A percentile compares a stretch with the other conserved stretches of the same genome.
Conservation (phyloP, 2,329 filamentous ascomycete species). For the Ceratocystis cacaofunesta region DNA sequence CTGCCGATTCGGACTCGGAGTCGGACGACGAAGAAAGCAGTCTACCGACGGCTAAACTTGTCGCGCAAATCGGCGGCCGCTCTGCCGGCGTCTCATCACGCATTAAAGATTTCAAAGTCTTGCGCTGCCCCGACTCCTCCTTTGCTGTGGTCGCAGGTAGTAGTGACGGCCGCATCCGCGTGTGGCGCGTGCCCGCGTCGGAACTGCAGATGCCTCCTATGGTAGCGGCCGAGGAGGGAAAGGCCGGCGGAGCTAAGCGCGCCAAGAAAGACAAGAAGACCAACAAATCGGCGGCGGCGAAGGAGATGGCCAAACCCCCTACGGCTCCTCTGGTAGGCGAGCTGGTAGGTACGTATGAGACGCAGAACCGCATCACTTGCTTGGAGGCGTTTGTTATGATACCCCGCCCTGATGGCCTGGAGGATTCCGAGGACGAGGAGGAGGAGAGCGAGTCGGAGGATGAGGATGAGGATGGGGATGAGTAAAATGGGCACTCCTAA, state of each 20-base stretch:
- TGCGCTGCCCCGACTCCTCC: slow-evolving; percentile 32
- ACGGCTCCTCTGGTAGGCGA: slow-evolving; percentile 36
- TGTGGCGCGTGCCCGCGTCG: slow-evolving; percentile 50
- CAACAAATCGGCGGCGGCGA: slow-evolving; percentile 23
- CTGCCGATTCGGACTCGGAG: slow-evolving; percentile 16
- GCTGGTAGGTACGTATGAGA: slow-evolving; percentile 65
- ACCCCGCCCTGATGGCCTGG: slow-evolving; percentile 44
- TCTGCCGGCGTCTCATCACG: slow-evolving; percentile 51
- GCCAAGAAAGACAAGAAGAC: slow-evolving; percentile 17
- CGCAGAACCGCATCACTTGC: slow-evolving; percentile 79
- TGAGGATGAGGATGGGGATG: slow-evolving; percentile 25
- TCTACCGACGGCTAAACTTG: slow-evolving; percentile 45
- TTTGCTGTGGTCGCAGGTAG: slow-evolving; percentile 55
- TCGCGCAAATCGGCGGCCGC: slow-evolving; percentile 68
- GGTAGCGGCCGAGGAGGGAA: slow-evolving; percentile 22
- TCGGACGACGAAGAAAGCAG: slow-evolving; percentile 20
- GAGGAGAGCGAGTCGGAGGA: slow-evolving; percentile 25
- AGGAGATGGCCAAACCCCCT: not conserved
- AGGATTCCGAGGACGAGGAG: slow-evolving; percentile 35
- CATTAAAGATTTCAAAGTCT: slow-evolving; percentile 75
- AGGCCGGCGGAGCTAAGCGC: slow-evolving; percentile 19
- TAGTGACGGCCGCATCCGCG: slow-evolving; percentile 71
- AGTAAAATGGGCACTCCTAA: slow-evolving; percentile 12
- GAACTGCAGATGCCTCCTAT: slow-evolving; percentile 19
- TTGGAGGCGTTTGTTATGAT: slow-evolving; percentile 76